Evolutionary conservation across 2,329 filamentous ascomycete species (phyloP).

Genomic region (Fusarium nygamai): DNA sequence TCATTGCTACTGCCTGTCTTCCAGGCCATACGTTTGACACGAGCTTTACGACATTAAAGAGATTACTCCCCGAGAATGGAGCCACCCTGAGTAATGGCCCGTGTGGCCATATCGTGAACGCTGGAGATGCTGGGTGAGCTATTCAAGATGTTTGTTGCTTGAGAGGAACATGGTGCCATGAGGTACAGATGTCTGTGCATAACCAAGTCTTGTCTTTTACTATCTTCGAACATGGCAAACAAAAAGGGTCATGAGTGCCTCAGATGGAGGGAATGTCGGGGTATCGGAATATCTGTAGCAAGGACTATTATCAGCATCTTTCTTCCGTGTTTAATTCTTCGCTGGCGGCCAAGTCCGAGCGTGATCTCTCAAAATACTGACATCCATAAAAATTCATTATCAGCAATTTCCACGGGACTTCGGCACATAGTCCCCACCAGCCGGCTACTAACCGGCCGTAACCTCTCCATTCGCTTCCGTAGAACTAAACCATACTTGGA

Average conservation of each 20-base stretch:
- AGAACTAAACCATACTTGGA: background rate
- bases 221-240: background rate
- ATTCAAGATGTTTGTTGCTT: background rate
- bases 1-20: background rate
- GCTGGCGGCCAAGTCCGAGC: background rate
- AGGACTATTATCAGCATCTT: background rate
- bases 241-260: background rate
- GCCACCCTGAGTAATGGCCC: background rate
- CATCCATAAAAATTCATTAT: background rate
- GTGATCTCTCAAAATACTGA: background rate
- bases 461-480: background rate
- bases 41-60: background rate
- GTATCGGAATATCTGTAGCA: background rate
- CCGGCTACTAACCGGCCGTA: constrained; percentile 10
- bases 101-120: background rate
- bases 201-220: background rate
- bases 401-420: constrained; percentile 1
- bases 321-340: background rate
- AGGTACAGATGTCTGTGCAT: background rate
- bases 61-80: background rate
- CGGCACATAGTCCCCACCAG: constrained; percentile 3
- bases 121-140: background rate
- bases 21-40: background rate
- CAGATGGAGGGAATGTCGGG: no score
- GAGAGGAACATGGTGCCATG: no score